A percentile compares a stretch with the other conserved stretches of the same genome.
Conservation (phyloP, 305 asterid genomes). For the Fraxinus albicans region DNA sequence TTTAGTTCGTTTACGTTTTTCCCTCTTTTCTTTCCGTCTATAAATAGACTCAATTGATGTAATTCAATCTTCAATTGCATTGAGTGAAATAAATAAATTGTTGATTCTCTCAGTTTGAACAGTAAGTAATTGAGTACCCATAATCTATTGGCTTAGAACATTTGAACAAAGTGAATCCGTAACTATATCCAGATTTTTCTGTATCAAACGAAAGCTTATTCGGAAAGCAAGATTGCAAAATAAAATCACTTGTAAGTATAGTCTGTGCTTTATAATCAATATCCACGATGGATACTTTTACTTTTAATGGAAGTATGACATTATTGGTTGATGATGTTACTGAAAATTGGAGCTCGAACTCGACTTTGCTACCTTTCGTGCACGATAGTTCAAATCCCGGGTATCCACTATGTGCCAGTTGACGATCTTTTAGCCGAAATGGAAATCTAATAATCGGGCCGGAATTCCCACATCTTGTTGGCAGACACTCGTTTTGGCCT, state of each 20-base stretch:
- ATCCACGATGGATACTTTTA: conserved; percentile 25
- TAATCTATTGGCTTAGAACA: conserved; percentile 23
- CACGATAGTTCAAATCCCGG: conserved; percentile 31
- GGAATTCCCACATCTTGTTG: conserved; percentile 31
- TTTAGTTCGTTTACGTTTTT: no score
- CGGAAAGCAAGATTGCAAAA: conserved; percentile 40
- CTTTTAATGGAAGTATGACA: conserved; percentile 22
- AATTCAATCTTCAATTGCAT: no score
- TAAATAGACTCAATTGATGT: no score
- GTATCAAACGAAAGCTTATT: conserved; percentile 27
- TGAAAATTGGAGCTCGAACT: conserved; percentile 26
- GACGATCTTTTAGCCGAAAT: not conserved
- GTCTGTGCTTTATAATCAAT: conserved; percentile 47
- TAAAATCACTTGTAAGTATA: conserved; percentile 23
- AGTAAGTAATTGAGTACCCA: conserved; percentile 31
- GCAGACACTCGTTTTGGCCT: conserved; percentile 32
- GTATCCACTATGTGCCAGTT: conserved; percentile 15
- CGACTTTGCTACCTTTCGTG: conserved; percentile 19
- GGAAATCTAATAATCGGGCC: conserved; percentile 35
- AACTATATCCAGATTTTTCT: not conserved
- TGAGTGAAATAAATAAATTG: no score
- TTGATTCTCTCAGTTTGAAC: no score
- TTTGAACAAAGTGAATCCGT: conserved; percentile 48
- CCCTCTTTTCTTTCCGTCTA: no score
- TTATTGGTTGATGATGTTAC: conserved; percentile 20